Conservation (phyloP, 257 asterid genomes). For the Euphrasia confusa region DNA sequence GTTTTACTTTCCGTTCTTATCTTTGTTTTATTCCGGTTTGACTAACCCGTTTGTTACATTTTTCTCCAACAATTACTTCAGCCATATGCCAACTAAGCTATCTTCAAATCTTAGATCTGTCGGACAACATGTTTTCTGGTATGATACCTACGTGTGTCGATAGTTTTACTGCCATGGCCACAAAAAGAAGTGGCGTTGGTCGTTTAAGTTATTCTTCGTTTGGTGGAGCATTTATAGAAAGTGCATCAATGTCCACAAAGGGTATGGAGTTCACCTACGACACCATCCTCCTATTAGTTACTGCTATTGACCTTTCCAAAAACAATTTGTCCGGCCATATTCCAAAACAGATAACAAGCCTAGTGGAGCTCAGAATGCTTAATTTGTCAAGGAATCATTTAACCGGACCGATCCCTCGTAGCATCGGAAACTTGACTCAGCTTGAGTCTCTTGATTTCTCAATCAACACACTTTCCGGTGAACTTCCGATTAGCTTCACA, state of each 20-base stretch:
- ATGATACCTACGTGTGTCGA: neutral
- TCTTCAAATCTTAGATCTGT: neutral
- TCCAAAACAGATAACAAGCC: no score
- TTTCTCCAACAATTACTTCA: neutral
- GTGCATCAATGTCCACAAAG: slow-evolving; percentile 26
- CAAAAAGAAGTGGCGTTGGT: neutral
- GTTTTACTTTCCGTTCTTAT: no score
- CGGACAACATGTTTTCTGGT: neutral
- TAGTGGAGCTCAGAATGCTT: slow-evolving; percentile 26
- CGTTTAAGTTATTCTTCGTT: no score
- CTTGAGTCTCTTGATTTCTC: neutral
- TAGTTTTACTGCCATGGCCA: slow-evolving; percentile 24
- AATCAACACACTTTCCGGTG: no score
- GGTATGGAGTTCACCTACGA: neutral
- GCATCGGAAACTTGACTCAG: slow-evolving; percentile 29
- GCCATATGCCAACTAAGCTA: neutral
- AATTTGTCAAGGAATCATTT: slow-evolving; percentile 30
- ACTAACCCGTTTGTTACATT: no score
- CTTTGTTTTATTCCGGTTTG: no score
- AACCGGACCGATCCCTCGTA: slow-evolving; percentile 16
- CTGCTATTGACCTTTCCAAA: slow-evolving; percentile 25
- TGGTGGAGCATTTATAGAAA: neutral
- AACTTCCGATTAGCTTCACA: no score
- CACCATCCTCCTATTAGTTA: slow-evolving; percentile 23
- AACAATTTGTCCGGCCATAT: slow-evolving; percentile 25